phyloP scores from a whole-genome alignment of 805 yeast genomes.

The Wickerhamiella azymoides region DNA sequence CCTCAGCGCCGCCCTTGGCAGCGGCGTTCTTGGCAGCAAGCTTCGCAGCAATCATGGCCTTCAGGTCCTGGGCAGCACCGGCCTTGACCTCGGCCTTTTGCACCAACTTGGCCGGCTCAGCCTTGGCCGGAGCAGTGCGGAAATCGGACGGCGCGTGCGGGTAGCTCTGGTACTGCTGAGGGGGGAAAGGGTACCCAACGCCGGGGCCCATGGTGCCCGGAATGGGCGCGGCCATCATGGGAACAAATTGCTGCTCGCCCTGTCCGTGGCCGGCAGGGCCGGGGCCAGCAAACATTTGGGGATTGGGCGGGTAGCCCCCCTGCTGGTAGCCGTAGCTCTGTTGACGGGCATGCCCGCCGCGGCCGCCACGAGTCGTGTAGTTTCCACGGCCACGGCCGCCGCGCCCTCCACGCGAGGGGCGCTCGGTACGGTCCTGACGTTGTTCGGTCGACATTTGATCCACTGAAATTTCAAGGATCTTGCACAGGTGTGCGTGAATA shows the following conservation, averaged over 20 bases:
- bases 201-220: conserved; percentile 6
- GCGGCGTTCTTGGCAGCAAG: conserved; percentile 2
- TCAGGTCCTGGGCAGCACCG: conserved; percentile 12
- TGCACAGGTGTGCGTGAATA: conserved; percentile 3
- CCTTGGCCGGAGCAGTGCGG: not conserved
- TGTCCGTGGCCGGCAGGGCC: not conserved
- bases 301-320: not conserved
- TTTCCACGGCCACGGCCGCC: conserved; percentile 6
- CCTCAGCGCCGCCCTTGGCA: not conserved
- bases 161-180: not conserved
- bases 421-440: conserved; percentile 6
- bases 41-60: conserved; percentile 10
- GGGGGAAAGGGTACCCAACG: not conserved
- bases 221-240: conserved; percentile 11
- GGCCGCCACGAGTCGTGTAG: not conserved
- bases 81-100: conserved; percentile 7
- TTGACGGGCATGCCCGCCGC: conserved; percentile 4
- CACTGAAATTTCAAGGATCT: not conserved
- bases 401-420: not conserved
- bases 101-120: conserved; percentile 3
- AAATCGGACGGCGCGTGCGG: not conserved
- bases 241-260: not conserved
- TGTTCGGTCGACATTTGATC: conserved; percentile 4
- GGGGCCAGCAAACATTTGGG: conserved; percentile 1
- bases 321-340: not conserved